A percentile compares a stretch with the other conserved stretches of the same genome.
phyloP scores from a whole-genome alignment of 1,284 basidiomycete genomes.

The Anthracocystis setariae region DNA sequence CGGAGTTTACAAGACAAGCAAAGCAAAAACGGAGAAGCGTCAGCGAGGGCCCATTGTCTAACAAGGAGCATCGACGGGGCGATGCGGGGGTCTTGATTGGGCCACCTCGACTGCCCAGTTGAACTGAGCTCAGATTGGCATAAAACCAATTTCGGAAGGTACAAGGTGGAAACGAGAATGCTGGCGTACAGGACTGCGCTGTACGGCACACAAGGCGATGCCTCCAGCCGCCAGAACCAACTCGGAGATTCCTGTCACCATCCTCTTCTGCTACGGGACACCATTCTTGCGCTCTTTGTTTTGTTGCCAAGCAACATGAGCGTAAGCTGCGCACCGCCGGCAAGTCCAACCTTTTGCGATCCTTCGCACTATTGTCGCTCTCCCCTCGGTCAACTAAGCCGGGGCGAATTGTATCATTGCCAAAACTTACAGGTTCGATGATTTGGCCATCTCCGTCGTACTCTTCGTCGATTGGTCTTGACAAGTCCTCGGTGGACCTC shows the following conservation, averaged over 20 bases:
- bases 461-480: slow-evolving; percentile 40
- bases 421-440: slow-evolving; percentile 59
- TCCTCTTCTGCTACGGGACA: neutral
- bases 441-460: slow-evolving; percentile 67
- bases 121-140: slow-evolving; percentile 2
- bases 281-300: neutral
- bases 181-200: too few relatives aligned
- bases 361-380: neutral
- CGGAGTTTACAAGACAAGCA: neutral
- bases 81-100: too few relatives aligned
- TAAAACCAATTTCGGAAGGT: slow-evolving; percentile 21
- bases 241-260: slow-evolving; percentile 16
- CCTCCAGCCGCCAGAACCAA: slow-evolving; percentile 5
- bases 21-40: slow-evolving; percentile 3
- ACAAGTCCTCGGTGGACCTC: slow-evolving; percentile 38
- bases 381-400: neutral
- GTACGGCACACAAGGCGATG: neutral
- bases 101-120: too few relatives aligned
- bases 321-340: neutral
- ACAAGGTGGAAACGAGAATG: neutral
- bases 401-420: too few relatives aligned
- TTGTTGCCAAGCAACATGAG: neutral
- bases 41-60: slow-evolving; percentile 1
- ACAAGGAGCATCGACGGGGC: too few relatives aligned
- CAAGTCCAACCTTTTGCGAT: neutral